Evolutionary conservation across 2,329 filamentous ascomycete genomes (phyloP), one percentile per base, ranked within the genome.

Genomic region (Ambrosiella beaveri): DNA sequence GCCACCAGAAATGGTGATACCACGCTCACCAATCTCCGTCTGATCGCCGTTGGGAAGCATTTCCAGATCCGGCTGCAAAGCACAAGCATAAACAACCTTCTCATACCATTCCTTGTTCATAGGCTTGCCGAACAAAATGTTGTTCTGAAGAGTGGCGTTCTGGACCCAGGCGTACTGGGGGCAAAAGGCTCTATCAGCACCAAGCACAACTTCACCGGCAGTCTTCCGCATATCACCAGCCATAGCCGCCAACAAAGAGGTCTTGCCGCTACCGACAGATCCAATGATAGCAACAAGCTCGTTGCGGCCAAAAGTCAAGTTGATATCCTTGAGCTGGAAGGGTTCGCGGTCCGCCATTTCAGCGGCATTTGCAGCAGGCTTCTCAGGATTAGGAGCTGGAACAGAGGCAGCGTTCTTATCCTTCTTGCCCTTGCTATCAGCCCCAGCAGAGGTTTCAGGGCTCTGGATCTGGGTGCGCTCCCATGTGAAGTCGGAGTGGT

Each of bases 131-230:
- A 97, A 97, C 0, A 88, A 71, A 60, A 98, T 95, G 65, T 98
- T 98, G 39, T 95, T 81, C 62, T 81, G 82, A 2, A 97, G 79
- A 0, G 85, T 87, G 0, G 88, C 78, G 65, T 97, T 97, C 67
- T 97, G 91, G 54, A 98, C 95, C 93, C 93, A 98, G 0, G 93
- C 88, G 66, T 95, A 95, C 67, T 98, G 91, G 0, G 91, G 91
- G 63, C 93, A 97, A 65, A 95, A 96, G 0, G 91, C 88, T 62
- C 90, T 77, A 2, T 82, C 84, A 0, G 88, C 88, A 45, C 90
- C 87, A 64, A 93, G 78, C 0, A 80, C 77, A 5, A 94, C 78
- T 41, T 84, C 77, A 9, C 89, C 89, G 2, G 71, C 73, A 0
- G 86, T 94, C 68, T 84, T 85, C 50, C 89, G 82, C 91, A 97